These are phyloP conservation scores for Pythium vanterpoolii DNA, from an alignment of 352 stramenopile genomes.

Conservation along the genomic window DNA sequence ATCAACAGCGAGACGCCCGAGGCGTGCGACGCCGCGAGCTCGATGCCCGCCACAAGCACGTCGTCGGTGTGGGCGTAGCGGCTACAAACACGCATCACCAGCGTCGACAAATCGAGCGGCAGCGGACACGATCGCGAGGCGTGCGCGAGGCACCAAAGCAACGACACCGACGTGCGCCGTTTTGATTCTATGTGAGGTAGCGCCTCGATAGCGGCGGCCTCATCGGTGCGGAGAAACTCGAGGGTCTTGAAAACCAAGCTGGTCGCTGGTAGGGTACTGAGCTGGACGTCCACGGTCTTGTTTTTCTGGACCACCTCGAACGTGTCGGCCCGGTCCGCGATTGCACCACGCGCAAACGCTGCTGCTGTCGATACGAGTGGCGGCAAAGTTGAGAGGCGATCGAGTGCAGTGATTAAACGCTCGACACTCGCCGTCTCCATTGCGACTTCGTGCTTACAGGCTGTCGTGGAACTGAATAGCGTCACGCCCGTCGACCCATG, in stretches of 20 bases:
- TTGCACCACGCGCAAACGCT: neutral
- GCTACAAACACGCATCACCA: constrained; percentile 2
- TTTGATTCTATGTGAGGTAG: neutral
- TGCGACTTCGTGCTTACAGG: neutral
- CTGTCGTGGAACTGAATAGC: neutral
- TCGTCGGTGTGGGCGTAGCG: neutral
- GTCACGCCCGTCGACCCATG: neutral
- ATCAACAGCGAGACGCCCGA: constrained; percentile 4
- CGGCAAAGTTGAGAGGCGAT: neutral
- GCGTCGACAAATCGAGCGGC: constrained; percentile 6
- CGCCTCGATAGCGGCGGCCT: neutral
- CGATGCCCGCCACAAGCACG: neutral
- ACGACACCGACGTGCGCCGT: neutral
- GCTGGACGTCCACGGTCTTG: constrained; percentile 19
- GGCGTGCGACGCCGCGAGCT: constrained; percentile 12
- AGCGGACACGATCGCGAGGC: constrained; percentile 1
- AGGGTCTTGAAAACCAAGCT: constrained; percentile 17
- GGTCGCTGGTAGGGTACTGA: constrained; percentile 8
- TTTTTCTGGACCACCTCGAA: constrained; percentile 19
- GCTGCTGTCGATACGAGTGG: neutral
- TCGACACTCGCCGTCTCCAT: constrained; percentile 4
- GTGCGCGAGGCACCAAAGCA: constrained; percentile 1
- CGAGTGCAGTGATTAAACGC: neutral
- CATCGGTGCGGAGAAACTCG: constrained; percentile 3
- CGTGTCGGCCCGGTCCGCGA: constrained; percentile 7